These are phyloP conservation scores for Coelastrella sp. DNA, from an alignment of 139 green algal genomes.

Conservation along the genomic window DNA sequence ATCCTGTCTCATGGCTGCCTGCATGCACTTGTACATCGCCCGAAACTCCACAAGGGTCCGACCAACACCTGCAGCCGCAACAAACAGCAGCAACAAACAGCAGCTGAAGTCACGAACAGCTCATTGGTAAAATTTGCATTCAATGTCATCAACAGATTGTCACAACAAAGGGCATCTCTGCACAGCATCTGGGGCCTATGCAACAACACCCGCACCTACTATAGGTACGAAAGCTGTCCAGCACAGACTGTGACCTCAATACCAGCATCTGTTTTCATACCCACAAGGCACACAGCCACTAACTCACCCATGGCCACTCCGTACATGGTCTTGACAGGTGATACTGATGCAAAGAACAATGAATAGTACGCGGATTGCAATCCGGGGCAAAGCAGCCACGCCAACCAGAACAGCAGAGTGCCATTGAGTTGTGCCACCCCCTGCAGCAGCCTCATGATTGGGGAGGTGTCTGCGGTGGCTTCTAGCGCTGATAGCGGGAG, in stretches of 20 bases:
- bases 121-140: no score
- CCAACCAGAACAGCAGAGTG: constrained; percentile 25
- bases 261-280: no score
- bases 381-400: constrained; percentile 17
- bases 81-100: neutral
- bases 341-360: neutral
- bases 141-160: no score
- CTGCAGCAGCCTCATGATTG: neutral
- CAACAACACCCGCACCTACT: no score
- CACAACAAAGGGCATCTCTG: no score
- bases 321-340: constrained; percentile 9
- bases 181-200: no score
- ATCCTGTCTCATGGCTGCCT: neutral
- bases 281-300: no score
- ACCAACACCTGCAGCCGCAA: constrained; percentile 16
- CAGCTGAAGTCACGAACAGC: no score
- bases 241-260: no score
- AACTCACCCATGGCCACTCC: constrained; percentile 18
- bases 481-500: neutral
- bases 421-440: neutral
- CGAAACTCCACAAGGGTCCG: constrained; percentile 9
- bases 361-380: constrained; percentile 19
- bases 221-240: no score
- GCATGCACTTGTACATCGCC: constrained; percentile 9
- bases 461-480: constrained; percentile 1